Percentiles rank a stretch among this genome's conserved stretches.
These are phyloP conservation scores for Lycium ferocissimum DNA, from an alignment of 257 asterid species.

Conservation along the genomic window DNA sequence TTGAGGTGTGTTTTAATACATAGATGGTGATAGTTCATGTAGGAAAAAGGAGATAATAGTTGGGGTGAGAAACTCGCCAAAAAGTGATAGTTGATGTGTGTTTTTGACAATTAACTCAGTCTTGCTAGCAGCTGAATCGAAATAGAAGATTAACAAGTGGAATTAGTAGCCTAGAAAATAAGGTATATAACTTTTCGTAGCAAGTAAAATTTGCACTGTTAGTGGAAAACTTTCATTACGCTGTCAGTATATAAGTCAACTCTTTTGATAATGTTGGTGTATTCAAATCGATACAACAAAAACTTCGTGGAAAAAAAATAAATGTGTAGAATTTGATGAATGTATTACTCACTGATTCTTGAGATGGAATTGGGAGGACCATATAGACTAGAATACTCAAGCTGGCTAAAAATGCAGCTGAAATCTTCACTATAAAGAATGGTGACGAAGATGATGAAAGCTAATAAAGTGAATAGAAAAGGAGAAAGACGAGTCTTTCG, in stretches of 20 bases:
- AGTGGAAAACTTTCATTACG: neutral
- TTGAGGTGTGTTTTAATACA: too few relatives aligned
- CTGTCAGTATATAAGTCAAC: neutral
- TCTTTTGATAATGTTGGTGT: neutral
- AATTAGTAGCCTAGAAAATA: neutral
- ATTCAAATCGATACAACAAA: neutral
- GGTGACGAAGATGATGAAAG: conserved; percentile 47
- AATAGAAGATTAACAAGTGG: too few relatives aligned
- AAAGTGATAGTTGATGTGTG: too few relatives aligned
- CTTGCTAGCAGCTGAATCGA: neutral
- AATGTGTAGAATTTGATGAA: neutral
- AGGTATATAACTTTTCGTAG: neutral
- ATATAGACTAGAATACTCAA: conserved; percentile 33
- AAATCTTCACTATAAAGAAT: conserved; percentile 50
- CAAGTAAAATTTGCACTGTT: neutral
- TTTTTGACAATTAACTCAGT: too few relatives aligned
- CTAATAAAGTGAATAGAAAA: conserved; percentile 42
- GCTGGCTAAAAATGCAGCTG: conserved; percentile 45
- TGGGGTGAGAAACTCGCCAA: too few relatives aligned
- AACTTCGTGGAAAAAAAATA: neutral
- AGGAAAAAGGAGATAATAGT: too few relatives aligned
- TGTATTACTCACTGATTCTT: conserved; percentile 42
- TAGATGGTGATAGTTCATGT: too few relatives aligned
- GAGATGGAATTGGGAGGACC: conserved; percentile 34
- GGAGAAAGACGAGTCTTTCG: conserved; percentile 46